A percentile compares a stretch with the other conserved stretches of the same genome.
phyloP scores from a whole-genome alignment of 169 alveolate species.

The Pseudocohnilembus persalinus region DNA sequence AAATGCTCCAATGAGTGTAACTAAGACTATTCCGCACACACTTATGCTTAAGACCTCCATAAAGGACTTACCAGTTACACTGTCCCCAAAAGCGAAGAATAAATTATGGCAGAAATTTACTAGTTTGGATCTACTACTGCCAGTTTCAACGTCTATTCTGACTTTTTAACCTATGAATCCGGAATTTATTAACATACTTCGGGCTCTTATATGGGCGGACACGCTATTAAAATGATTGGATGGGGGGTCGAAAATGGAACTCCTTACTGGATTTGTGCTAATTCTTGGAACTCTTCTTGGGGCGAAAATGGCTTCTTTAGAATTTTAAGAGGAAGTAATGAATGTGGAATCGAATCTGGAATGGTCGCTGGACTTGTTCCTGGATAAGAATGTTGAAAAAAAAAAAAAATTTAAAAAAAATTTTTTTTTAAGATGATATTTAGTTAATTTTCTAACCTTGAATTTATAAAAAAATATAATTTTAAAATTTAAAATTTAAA shows the following conservation, averaged over 20 bases:
- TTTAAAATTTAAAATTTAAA: too few relatives aligned
- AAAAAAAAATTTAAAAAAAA: too few relatives aligned
- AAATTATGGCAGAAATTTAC: constrained; percentile 47
- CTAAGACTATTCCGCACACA: not conserved
- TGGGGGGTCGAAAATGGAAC: constrained; percentile 73
- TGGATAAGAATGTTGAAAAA: too few relatives aligned
- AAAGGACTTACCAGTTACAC: not conserved
- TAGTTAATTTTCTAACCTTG: too few relatives aligned
- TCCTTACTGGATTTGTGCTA: constrained; percentile 70
- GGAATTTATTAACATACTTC: constrained; percentile 84
- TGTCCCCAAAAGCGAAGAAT: not conserved
- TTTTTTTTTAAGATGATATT: too few relatives aligned
- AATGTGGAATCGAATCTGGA: constrained; percentile 11
- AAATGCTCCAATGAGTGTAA: not conserved
- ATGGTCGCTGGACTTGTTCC: constrained; percentile 8
- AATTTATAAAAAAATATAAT: too few relatives aligned
- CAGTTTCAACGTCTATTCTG: constrained; percentile 79
- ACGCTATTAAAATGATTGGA: constrained; percentile 86
- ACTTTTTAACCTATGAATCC: constrained; percentile 75
- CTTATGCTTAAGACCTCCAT: not conserved
- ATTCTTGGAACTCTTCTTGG: constrained; percentile 78
- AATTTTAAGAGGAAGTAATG: constrained; percentile 33
- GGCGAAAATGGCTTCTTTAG: constrained; percentile 51
- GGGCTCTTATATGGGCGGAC: constrained; percentile 79
- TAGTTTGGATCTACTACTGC: constrained; percentile 69